phyloP scores from a whole-genome alignment of 2,329 filamentous ascomycete genomes.

The Thielaviopsis cerberus region DNA sequence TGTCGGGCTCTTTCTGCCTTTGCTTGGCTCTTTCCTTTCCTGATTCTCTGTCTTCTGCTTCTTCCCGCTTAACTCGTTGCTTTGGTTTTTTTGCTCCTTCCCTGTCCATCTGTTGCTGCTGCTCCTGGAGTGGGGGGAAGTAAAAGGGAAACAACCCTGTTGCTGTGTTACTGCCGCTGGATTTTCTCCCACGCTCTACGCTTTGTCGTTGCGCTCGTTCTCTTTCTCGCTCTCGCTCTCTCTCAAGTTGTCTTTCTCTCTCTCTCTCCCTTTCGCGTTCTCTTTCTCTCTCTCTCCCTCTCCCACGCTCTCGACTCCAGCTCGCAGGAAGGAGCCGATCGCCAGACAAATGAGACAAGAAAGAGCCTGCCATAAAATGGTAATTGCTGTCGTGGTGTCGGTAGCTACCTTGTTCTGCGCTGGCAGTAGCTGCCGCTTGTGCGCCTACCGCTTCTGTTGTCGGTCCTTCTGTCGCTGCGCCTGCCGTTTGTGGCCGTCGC shows the following conservation, averaged over 20 bases:
- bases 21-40: background rate
- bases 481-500: background rate
- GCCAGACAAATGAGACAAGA: constrained; percentile 3
- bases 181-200: background rate
- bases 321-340: constrained; percentile 4
- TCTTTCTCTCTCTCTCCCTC: background rate
- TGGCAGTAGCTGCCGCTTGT: background rate
- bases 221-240: background rate
- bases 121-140: background rate
- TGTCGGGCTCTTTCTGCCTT: background rate
- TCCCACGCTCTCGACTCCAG: constrained; percentile 1
- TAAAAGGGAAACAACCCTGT: background rate
- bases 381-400: background rate
- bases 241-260: background rate
- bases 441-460: background rate
- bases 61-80: background rate
- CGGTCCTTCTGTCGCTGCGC: background rate
- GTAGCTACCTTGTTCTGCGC: background rate
- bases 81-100: background rate
- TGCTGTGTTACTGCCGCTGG: background rate
- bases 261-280: background rate
- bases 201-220: background rate
- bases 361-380: background rate
- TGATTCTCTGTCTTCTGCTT: background rate
- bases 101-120: background rate